Evolutionary conservation across 257 asterid species (phyloP).

Genomic region (Echites panduratus): DNA sequence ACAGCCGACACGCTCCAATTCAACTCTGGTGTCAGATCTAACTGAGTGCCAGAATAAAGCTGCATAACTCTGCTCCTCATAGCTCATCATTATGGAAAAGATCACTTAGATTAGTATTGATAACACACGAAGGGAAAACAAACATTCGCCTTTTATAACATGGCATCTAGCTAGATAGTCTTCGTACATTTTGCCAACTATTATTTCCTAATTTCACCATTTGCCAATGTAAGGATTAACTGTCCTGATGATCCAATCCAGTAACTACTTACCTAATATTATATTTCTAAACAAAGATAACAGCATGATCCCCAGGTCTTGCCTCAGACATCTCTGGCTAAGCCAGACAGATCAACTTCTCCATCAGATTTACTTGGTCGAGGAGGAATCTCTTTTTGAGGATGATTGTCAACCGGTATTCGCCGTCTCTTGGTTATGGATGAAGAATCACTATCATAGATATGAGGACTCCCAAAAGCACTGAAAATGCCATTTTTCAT

Average conservation of each 20-base stretch:
- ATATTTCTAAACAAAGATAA: neutral
- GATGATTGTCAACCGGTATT: conserved; percentile 34
- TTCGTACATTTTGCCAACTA: neutral
- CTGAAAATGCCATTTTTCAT: conserved; percentile 49
- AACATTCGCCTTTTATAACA: neutral
- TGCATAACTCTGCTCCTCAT: neutral
- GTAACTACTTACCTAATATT: neutral
- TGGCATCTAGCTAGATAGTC: neutral
- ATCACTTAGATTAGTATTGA: neutral
- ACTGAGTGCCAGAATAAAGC: neutral
- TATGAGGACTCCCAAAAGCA: conserved; percentile 32
- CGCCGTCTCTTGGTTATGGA: conserved; percentile 27
- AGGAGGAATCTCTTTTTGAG: conserved; percentile 31
- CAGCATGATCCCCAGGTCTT: neutral
- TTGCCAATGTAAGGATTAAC: neutral
- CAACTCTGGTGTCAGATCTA: no score
- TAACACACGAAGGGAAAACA: neutral
- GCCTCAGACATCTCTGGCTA: conserved; percentile 56
- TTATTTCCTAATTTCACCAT: neutral
- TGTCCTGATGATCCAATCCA: neutral
- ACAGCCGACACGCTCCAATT: no score
- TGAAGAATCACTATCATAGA: conserved; percentile 16
- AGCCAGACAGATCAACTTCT: conserved; percentile 56
- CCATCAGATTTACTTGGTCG: conserved; percentile 32
- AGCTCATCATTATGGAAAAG: neutral